Conservation (phyloP, 2,329 filamentous ascomycete species). For the Ophiosphaerella korrae region DNA sequence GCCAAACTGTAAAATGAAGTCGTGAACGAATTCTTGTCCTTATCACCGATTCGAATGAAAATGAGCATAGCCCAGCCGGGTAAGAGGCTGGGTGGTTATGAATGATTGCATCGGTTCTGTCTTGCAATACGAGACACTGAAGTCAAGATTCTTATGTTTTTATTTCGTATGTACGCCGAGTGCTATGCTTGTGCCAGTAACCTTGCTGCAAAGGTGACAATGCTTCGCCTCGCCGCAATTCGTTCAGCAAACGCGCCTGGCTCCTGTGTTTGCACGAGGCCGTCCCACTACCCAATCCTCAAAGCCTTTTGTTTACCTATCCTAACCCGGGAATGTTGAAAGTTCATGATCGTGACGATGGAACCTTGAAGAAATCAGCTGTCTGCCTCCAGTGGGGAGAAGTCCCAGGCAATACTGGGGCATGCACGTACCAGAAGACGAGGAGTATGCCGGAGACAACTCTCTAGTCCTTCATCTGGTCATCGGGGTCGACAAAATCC, state of each 20-base stretch:
- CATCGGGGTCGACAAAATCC: conserved; percentile 66
- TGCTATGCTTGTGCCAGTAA: conserved; percentile 19
- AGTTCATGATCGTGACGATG: conserved; percentile 25
- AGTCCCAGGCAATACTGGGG: neutral
- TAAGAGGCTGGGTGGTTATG: too few relatives aligned
- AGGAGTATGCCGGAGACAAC: conserved; percentile 9
- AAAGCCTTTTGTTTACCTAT: conserved; percentile 23
- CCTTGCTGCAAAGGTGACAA: conserved; percentile 10
- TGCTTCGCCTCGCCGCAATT: conserved; percentile 16
- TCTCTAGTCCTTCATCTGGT: conserved; percentile 70
- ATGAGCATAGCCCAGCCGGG: too few relatives aligned
- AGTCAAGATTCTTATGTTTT: neutral
- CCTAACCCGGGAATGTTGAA: conserved; percentile 18
- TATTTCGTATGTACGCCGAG: conserved; percentile 5
- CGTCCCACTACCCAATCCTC: conserved; percentile 33
- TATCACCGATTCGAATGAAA: too few relatives aligned
- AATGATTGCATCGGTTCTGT: too few relatives aligned
- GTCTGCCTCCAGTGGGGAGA: neutral
- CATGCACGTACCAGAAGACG: conserved; percentile 25
- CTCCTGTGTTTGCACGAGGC: conserved; percentile 27
- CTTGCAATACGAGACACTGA: neutral
- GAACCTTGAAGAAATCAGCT: conserved; percentile 16
- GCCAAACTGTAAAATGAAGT: too few relatives aligned
- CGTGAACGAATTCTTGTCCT: too few relatives aligned
- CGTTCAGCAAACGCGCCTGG: conserved; percentile 31